Evolutionary conservation across 495 filamentous ascomycete species (phyloP), one percentile per base, ranked within the genome.

Genomic region (Hypoxylon trugodes): DNA sequence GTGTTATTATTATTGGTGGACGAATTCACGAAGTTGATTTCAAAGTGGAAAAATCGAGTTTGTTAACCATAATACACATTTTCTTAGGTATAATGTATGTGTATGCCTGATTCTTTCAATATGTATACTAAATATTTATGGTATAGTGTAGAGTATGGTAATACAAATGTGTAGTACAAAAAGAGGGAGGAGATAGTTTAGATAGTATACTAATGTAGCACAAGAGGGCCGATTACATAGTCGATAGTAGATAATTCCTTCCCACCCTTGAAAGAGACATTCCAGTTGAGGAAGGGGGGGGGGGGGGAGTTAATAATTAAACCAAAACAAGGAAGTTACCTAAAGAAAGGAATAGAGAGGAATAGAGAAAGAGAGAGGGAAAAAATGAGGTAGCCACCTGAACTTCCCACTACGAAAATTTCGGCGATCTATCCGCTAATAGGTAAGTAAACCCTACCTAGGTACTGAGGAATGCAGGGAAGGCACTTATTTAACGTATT

Each of bases 401-500:
- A 51, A 58, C 52, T 48, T 45, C 40, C n/a, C n/a, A n/a, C n/a
- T 30, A 46, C 62, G 16, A 60, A 16, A 50, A 45, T 56, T 56
- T 45, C n/a, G 56, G 38, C 50, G 62, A 66, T 66, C 62, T 43
- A 66, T 66, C 62, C 56, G 45, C 62, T 66, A 66, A 66, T 56
- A 55, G 37, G 62, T 46, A 66, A 55, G 36, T 66, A 42, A 60
- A 66, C 56, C 62, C 56, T 66, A 54, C 41, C 48, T 15, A 61
- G 58, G 58, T 46, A 60, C 45, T 57, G 28, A 58, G 24, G 40
- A 46, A 61, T 61, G 58, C 58, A 61, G 55, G 56, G 56, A 66
- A 60, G 43, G 36, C n/a, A n/a, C n/a, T n/a, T n/a, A n/a, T n/a
- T n/a, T n/a, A n/a, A n/a, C n/a, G n/a, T n/a, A 12, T 42, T 43